Conservation (phyloP, 805 yeast genomes). For the Starmerella floricola region DNA sequence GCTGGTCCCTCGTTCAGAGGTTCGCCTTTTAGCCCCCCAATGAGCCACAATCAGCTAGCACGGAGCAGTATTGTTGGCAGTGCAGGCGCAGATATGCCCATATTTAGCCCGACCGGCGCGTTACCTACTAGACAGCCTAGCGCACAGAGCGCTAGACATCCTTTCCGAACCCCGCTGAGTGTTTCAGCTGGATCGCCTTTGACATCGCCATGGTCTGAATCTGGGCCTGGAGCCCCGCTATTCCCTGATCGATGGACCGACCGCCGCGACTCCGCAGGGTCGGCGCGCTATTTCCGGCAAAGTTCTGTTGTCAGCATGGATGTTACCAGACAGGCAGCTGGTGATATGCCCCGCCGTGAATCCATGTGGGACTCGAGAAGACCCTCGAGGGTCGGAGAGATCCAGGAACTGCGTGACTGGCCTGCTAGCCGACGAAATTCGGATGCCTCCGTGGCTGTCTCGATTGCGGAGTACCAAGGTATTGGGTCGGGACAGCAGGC, state of each 20-base stretch:
- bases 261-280: constrained; percentile 11
- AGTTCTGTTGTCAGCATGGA: constrained; percentile 23
- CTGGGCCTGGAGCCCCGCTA: constrained; percentile 4
- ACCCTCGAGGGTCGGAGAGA: constrained; percentile 18
- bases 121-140: neutral
- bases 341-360: constrained; percentile 1
- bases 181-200: constrained; percentile 5
- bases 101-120: neutral
- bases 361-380: constrained; percentile 9
- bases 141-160: neutral
- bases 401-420: constrained; percentile 19
- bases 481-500: constrained; percentile 8
- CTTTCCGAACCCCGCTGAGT: constrained; percentile 2
- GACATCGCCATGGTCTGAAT: constrained; percentile 1
- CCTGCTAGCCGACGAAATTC: constrained; percentile 15
- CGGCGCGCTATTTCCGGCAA: constrained; percentile 23
- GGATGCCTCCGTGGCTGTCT: constrained; percentile 16
- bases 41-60: neutral
- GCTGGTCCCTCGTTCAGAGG: no score
- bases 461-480: constrained; percentile 20
- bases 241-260: constrained; percentile 18
- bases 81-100: neutral
- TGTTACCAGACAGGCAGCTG: constrained; percentile 17
- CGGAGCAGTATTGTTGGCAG: neutral
- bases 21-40: neutral